Percentiles rank a stretch among this genome's conserved stretches.
Evolutionary conservation across 106 monocot genomes (phyloP).

Genomic region (Dactylorhiza incarnata): DNA sequence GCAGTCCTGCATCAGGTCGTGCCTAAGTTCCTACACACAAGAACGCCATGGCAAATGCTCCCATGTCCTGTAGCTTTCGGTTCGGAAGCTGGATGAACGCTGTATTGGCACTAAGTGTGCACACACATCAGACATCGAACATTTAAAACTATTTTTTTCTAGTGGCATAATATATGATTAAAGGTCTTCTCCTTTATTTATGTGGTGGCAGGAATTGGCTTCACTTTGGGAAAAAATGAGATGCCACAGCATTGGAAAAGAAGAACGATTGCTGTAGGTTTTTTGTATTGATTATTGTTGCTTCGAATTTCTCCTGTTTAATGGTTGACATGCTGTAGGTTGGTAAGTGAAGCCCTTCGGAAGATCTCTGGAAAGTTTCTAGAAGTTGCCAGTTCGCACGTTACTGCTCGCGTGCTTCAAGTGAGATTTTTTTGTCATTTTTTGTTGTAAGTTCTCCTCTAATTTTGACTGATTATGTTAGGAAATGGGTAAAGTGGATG

Average conservation of each 20-base stretch:
- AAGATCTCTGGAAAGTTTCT: slow-evolving; percentile 75
- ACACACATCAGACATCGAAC: background rate
- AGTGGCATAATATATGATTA: background rate
- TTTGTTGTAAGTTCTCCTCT: slow-evolving; percentile 1
- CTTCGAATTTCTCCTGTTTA: background rate
- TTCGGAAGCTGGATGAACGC: no score
- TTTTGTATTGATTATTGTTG: background rate
- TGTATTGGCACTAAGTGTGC: no score
- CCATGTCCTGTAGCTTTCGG: no score
- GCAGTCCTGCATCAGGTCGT: no score
- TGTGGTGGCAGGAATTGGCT: slow-evolving; percentile 58
- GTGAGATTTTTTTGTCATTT: slow-evolving; percentile 21
- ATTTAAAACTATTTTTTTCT: background rate
- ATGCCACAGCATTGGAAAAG: slow-evolving; percentile 33
- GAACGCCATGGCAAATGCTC: no score
- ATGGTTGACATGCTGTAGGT: slow-evolving; percentile 28
- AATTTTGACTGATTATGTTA: background rate
- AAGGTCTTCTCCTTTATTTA: background rate
- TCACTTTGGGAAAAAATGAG: slow-evolving; percentile 93
- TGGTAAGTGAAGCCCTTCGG: slow-evolving; percentile 61
- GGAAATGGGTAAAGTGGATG: background rate
- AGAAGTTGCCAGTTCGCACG: slow-evolving; percentile 83
- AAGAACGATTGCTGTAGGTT: slow-evolving; percentile 60
- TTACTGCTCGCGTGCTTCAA: slow-evolving; percentile 92
- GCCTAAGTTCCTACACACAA: no score